phyloP scores from a whole-genome alignment of 1,284 basidiomycete genomes.

The Melanopsichium pennsylvanicum region DNA sequence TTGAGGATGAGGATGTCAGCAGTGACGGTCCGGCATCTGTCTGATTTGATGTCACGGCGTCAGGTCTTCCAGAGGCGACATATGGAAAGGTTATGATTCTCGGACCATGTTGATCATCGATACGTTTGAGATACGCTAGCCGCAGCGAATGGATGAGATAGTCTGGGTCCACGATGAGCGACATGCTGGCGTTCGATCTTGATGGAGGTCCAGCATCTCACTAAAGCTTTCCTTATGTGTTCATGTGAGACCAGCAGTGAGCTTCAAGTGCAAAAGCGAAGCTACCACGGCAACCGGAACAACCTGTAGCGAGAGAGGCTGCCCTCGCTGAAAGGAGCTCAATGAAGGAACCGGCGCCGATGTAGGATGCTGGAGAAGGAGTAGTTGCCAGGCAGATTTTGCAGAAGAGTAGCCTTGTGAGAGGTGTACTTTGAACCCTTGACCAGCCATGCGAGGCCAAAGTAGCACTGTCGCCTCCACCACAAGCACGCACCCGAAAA shows the following conservation, averaged over 20 bases:
- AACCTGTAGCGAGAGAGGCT: no score
- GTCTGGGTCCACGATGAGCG: conserved; percentile 48
- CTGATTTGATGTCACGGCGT: background rate
- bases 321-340: no score
- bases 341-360: no score
- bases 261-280: no score
- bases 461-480: no score
- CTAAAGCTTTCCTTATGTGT: no score
- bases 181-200: conserved; percentile 15
- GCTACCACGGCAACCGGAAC: no score
- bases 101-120: conserved; percentile 56
- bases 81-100: conserved; percentile 52
- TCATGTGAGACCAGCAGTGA: no score
- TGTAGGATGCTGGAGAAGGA: no score
- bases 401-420: no score
- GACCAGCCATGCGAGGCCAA: conserved; percentile 14
- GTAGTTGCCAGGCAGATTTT: no score
- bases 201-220: background rate
- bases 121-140: conserved; percentile 54
- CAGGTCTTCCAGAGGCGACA: conserved; percentile 2
- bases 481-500: no score
- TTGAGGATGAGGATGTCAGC: conserved; percentile 21
- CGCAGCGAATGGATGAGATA: conserved; percentile 54
- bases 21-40: background rate
- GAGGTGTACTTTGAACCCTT: conserved; percentile 35